phyloP scores from a whole-genome alignment of 345 rosid genomes.

The Populus deltoides region DNA sequence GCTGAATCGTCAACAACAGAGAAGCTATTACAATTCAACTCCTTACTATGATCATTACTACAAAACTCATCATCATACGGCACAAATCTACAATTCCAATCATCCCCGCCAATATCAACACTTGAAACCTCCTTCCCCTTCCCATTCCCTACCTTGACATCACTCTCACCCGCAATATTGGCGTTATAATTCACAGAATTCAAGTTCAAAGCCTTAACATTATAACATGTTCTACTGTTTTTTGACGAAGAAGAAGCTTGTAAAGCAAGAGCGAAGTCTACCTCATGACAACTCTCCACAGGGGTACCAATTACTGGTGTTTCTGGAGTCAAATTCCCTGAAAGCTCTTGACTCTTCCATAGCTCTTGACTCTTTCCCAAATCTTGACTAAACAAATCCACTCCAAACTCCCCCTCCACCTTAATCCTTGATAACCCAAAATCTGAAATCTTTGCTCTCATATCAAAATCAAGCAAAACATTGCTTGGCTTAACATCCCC shows the following conservation, averaged over 20 bases:
- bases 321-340: constrained; percentile 56
- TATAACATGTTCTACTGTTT: constrained; percentile 54
- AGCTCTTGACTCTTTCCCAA: constrained; percentile 78
- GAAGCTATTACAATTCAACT: constrained; percentile 46
- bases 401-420: constrained; percentile 71
- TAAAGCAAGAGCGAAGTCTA: constrained; percentile 86
- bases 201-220: constrained; percentile 54
- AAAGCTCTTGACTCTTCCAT: constrained; percentile 58
- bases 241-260: constrained; percentile 93
- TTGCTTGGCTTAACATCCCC: constrained; percentile 97
- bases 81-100: constrained; percentile 55
- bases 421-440: constrained; percentile 90
- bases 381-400: constrained; percentile 84
- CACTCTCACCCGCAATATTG: constrained; percentile 42
- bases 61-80: constrained; percentile 52
- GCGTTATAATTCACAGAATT: constrained; percentile 45
- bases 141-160: constrained; percentile 24
- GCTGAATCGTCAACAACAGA: constrained; percentile 42
- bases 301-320: constrained; percentile 27
- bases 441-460: constrained; percentile 83
- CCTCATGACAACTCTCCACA: constrained; percentile 46
- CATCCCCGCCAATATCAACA: constrained; percentile 48
- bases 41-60: constrained; percentile 46
- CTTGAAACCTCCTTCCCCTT: constrained; percentile 76
- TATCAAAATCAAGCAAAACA: constrained; percentile 81